Conservation (phyloP, 129 eudicot species). For the Ambrosia trifida region DNA sequence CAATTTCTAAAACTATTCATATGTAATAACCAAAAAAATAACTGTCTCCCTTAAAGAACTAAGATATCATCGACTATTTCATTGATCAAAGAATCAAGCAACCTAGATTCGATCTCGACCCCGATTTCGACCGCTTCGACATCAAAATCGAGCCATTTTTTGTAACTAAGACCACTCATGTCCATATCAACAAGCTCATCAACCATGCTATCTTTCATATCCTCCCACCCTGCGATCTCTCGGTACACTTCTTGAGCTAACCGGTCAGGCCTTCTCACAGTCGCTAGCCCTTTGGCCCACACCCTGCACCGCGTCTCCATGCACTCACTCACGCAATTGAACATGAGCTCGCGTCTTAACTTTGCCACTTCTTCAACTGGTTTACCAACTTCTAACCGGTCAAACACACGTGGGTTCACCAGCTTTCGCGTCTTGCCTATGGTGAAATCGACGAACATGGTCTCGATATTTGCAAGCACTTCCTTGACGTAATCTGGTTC, state of each 20-base stretch:
- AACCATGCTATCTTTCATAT: constrained; percentile 70
- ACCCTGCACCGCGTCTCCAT: constrained; percentile 54
- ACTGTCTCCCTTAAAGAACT: constrained; percentile 28
- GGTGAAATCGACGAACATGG: constrained; percentile 63
- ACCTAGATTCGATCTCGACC: constrained; percentile 58
- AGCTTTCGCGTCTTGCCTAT: constrained; percentile 54
- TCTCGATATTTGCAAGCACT: constrained; percentile 51
- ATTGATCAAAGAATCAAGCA: constrained; percentile 66
- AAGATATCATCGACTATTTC: constrained; percentile 74
- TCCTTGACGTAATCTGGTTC: constrained; percentile 62
- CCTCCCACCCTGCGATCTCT: constrained; percentile 66
- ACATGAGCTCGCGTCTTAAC: constrained; percentile 52
- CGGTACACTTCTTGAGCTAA: constrained; percentile 65
- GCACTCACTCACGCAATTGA: constrained; percentile 77
- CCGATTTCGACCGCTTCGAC: constrained; percentile 68
- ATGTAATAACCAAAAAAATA: neutral
- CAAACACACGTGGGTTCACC: constrained; percentile 62
- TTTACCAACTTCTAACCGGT: constrained; percentile 51
- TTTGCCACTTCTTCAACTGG: constrained; percentile 28
- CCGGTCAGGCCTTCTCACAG: constrained; percentile 50
- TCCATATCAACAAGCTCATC: constrained; percentile 91
- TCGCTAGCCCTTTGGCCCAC: constrained; percentile 61
- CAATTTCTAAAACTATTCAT: constrained; percentile 30
- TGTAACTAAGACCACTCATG: constrained; percentile 70
- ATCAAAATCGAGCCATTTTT: constrained; percentile 71